These are phyloP conservation scores for Cyclanthera cordifolia DNA, from an alignment of 306 rosid genomes.

Conservation along the genomic window DNA sequence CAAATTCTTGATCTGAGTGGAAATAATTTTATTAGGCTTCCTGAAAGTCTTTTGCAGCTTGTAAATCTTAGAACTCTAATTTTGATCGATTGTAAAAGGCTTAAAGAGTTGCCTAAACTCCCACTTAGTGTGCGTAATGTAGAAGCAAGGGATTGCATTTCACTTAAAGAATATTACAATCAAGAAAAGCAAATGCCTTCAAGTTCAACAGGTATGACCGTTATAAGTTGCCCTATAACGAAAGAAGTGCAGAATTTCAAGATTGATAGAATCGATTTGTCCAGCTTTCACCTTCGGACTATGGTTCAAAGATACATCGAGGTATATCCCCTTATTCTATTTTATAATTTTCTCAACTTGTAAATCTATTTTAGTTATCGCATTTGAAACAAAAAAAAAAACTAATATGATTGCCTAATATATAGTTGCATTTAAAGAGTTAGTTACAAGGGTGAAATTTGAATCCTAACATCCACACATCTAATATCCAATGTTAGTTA, in stretches of 20 bases:
- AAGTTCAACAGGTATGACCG: neutral
- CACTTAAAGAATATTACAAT: neutral
- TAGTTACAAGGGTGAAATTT: no score
- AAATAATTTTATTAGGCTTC: slow-evolving; percentile 8
- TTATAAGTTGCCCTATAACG: neutral
- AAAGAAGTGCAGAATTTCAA: neutral
- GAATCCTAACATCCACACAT: no score
- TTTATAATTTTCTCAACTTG: neutral
- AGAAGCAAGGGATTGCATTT: neutral
- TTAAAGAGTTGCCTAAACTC: slow-evolving; percentile 8
- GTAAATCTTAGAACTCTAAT: neutral
- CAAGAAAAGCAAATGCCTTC: neutral
- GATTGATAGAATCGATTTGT: neutral
- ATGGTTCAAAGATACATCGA: neutral
- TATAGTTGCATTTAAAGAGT: neutral
- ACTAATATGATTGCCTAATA: neutral
- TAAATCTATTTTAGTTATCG: neutral
- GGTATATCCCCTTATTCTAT: neutral
- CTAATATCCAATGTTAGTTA: no score
- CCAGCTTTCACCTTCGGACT: neutral
- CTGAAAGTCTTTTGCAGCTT: slow-evolving; percentile 5
- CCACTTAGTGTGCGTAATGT: neutral
- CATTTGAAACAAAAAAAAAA: neutral
- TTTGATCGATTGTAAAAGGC: neutral
- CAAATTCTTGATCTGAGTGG: slow-evolving; percentile 9